Conservation (phyloP, 2,329 filamentous ascomycete species). For the Myotisia sp. region DNA sequence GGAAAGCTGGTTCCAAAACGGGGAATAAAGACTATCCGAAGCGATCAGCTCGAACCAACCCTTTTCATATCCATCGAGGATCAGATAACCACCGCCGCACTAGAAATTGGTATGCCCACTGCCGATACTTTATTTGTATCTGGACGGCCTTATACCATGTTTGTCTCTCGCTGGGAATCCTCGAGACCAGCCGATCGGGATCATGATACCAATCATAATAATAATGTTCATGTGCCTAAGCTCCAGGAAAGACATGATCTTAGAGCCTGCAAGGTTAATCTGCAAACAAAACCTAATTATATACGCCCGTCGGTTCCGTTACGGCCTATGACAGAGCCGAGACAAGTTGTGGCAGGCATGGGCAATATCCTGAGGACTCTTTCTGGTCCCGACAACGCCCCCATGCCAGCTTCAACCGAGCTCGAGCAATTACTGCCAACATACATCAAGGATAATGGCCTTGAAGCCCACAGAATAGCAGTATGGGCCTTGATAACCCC, state of each 20-base stretch:
- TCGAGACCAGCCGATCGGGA: not conserved
- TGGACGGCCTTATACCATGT: conserved; percentile 27
- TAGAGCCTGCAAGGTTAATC: conserved; percentile 20
- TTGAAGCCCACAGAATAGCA: conserved; percentile 25
- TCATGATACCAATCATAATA: no score
- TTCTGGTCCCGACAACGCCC: conserved; percentile 19
- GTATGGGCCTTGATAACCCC: conserved; percentile 28
- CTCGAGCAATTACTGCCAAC: conserved; percentile 28
- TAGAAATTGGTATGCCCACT: conserved; percentile 26
- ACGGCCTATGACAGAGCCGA: conserved; percentile 23
- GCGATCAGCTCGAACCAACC: conserved; percentile 19
- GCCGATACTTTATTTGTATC: conserved; percentile 31
- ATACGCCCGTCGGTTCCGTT: conserved; percentile 21
- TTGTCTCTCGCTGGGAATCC: conserved; percentile 23
- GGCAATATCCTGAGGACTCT: conserved; percentile 31
- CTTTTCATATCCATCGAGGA: conserved; percentile 19
- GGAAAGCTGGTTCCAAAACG: conserved; percentile 19
- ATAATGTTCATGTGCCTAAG: no score
- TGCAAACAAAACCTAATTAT: conserved; percentile 10
- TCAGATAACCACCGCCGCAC: conserved; percentile 4
- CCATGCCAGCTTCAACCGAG: conserved; percentile 27
- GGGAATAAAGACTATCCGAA: conserved; percentile 18
- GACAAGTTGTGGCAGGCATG: conserved; percentile 28
- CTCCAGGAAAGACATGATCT: conserved; percentile 20
- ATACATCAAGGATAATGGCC: conserved; percentile 26